Base-by-base conservation (phyloP, 208 protist species). In the Leishmania turanica region DNA sequence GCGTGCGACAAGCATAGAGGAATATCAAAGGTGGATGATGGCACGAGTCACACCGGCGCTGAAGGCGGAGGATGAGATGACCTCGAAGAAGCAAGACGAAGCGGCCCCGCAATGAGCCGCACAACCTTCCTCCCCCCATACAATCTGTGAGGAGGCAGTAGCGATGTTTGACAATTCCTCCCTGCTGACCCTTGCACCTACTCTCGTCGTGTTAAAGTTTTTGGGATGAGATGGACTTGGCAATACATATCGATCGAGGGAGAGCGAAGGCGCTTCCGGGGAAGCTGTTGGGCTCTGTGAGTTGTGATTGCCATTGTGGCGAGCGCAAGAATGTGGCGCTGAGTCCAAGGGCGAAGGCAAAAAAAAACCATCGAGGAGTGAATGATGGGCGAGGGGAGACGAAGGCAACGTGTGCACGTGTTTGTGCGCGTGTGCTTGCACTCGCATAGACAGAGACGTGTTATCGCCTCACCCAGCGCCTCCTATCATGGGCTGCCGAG, bases 21-120 rank as follows among this genome's bases (percentile, higher is more conserved):
- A 79, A n/a, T 96, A 96, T 65, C 82, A 78, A 42, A 47, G 81
- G 70, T 96, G 90, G 90, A 73, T 92, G 42, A 83, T 86, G 60
- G 70, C 70, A 42, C 84, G 89, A 53, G 85, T 97, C 15, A 72
- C 79, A 17, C 72, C 77, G 11, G 53, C 65, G 1, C 75, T 87
- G 79, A 64, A 37, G 58, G 31, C 34, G 21, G 37, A 47, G 34
- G 21, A 21, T 34, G 60, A 47, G 49, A 19, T 37, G 53, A 8
- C 37, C 7, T 27, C 54, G 21, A 47, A 6, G 37, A 49, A 49
- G 5, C 17, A 17, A 17, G 54, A 68, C 49, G 74, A 58, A 47
- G 51, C 45, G 19, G 27, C 60, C 15, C n/a, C n/a, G 31, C 72
- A 76, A 15, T 76, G 31, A 76, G 34, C 5, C 31, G 69, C 27